These are phyloP conservation scores for Mycosphaerella sp. DNA, from an alignment of 2,329 filamentous ascomycete genomes.

Conservation along the genomic window DNA sequence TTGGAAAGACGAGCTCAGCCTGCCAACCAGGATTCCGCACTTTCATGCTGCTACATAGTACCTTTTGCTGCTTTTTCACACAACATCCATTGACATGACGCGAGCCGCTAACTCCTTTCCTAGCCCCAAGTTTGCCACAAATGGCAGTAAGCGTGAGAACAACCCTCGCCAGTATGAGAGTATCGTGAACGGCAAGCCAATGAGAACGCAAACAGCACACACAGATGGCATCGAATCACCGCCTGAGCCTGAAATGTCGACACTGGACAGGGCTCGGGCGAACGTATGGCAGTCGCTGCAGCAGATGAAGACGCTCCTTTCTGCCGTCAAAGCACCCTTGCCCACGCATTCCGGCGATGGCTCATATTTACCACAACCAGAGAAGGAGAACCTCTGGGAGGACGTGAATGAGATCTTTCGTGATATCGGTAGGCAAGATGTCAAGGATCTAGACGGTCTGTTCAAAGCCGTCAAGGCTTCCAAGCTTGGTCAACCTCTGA, in stretches of 20 bases:
- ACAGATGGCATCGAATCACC: slow-evolving; percentile 9
- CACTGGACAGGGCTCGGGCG: slow-evolving; percentile 23
- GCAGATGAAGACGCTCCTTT: slow-evolving; percentile 27
- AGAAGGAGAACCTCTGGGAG: slow-evolving; percentile 20
- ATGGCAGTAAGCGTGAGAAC: slow-evolving; percentile 6
- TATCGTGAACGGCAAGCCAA: neutral
- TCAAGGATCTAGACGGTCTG: slow-evolving; percentile 32
- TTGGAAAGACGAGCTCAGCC: neutral
- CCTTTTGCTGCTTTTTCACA: neutral
- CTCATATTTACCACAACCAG: slow-evolving; percentile 33
- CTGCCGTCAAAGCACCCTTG: slow-evolving; percentile 30
- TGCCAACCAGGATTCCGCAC: neutral
- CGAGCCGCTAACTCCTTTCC: neutral
- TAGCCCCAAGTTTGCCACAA: slow-evolving; percentile 5
- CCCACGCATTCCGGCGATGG: slow-evolving; percentile 42
- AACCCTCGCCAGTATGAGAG: neutral
- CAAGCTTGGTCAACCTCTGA: slow-evolving; percentile 45
- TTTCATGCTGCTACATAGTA: neutral
- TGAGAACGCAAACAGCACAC: neutral
- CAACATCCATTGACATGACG: neutral
- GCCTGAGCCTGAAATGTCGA: slow-evolving; percentile 19
- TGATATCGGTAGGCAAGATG: slow-evolving; percentile 25
- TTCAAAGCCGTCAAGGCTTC: slow-evolving; percentile 35
- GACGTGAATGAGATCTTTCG: slow-evolving; percentile 21
- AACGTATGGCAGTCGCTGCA: slow-evolving; percentile 24